Base-by-base conservation (phyloP, 768 basidiomycete species). In the Heimioporus sp. region DNA sequence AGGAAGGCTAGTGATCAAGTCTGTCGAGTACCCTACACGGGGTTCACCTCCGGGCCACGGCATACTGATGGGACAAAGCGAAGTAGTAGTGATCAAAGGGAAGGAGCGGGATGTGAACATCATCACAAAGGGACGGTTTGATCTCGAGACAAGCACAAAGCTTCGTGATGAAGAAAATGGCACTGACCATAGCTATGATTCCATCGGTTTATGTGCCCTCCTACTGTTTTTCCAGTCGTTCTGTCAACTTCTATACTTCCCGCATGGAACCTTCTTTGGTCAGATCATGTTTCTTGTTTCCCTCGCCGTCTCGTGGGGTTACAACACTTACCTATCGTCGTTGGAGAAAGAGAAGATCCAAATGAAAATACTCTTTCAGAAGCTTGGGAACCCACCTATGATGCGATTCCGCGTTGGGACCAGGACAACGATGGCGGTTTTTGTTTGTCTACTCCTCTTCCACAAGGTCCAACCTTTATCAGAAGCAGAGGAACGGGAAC, bases 211-310 rank as follows among this genome's bases (percentile, higher is more conserved):
- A 11, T 63, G 61, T 36, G 64, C 67, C 0, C 41, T 69, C 34
- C 51, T 69, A 4, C 64, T 70, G 30, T 58, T 63, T n/a, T 6
- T 50, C 20, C 66, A 72, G 37, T 68, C 62, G 58, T 31, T 72
- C 10, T n/a, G 49, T 4, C 71, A 72, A 36, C 61, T 72, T 15
- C 46, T 72, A 34, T 58, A 72, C 39, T 53, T 70, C 30, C 67
- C 71, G 2, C 71, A 68, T 52, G 65, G 62, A 16, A 51, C 48
- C 2, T 56, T 69, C 12, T 67, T 72, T 13, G 68, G 72, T 13
- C 71, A 73, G 45, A 51, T 70, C 47, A 63, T 73, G 66, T 72
- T 73, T 43, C 48, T 72, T 21, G 48, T 54, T 13, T 64, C 69
- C 3, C 60, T 73, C 17, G 60, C 48, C 9, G 57, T 68, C 1